Conservation (phyloP, 1,284 basidiomycete species). For the Acaromyces ingoldii region DNA sequence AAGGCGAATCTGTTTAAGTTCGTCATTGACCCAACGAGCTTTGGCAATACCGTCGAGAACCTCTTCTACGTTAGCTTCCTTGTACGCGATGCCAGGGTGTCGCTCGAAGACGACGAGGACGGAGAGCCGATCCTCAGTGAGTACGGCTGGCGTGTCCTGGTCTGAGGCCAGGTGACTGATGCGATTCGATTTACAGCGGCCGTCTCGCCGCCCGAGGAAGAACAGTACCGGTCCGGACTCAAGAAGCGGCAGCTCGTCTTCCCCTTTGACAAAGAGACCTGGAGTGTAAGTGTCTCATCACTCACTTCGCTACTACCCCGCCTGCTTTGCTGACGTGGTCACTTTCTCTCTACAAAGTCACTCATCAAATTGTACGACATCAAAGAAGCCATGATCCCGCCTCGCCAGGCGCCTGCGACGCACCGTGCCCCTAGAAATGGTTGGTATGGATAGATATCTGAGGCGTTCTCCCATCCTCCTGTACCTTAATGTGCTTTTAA, state of each 20-base stretch:
- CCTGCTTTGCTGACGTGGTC: neutral
- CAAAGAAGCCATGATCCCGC: constrained; percentile 56
- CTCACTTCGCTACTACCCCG: neutral
- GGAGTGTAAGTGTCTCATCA: constrained; percentile 71
- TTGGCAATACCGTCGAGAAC: constrained; percentile 87
- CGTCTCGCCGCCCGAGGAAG: constrained; percentile 49
- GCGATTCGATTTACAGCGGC: constrained; percentile 1
- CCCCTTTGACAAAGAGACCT: constrained; percentile 76
- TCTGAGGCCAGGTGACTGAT: neutral
- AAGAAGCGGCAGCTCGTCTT: constrained; percentile 74
- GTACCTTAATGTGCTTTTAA: too few species aligned
- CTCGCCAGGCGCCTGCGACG: constrained; percentile 12
- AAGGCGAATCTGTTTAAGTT: constrained; percentile 73
- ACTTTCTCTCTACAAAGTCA: constrained; percentile 55
- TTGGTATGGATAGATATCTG: too few species aligned
- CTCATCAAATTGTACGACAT: constrained; percentile 78
- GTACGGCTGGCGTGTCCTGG: constrained; percentile 30
- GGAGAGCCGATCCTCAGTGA: constrained; percentile 71
- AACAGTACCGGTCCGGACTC: constrained; percentile 64
- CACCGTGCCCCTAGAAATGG: too few species aligned
- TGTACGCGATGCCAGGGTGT: constrained; percentile 74
- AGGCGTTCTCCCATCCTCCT: too few species aligned
- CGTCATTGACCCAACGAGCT: constrained; percentile 77
- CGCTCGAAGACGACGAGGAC: constrained; percentile 55
- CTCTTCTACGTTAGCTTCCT: constrained; percentile 87